Conservation (phyloP, 768 basidiomycete genomes). For the Suillus placidus region DNA sequence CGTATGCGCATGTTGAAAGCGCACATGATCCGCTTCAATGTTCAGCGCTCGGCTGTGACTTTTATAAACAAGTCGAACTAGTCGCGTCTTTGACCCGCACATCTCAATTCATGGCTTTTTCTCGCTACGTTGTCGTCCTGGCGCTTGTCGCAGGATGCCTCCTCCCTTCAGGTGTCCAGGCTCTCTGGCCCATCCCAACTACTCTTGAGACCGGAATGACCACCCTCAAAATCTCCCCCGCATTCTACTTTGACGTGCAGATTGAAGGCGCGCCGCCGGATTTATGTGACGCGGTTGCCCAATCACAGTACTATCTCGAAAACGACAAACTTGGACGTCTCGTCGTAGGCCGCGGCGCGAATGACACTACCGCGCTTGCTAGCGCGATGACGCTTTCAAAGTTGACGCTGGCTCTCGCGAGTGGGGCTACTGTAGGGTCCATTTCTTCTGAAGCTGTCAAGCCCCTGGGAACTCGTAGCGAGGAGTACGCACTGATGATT, state of each 20-base stretch:
- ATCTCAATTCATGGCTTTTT: conserved; percentile 6
- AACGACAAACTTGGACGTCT: conserved; percentile 43
- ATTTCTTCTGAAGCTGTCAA: conserved; percentile 41
- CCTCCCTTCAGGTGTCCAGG: conserved; percentile 8
- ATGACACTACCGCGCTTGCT: conserved; percentile 31
- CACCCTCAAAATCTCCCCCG: conserved; percentile 26
- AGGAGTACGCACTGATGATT: conserved; percentile 46
- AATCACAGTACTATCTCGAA: conserved; percentile 34
- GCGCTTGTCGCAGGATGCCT: conserved; percentile 15
- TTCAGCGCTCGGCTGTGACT: neutral
- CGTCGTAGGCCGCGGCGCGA: conserved; percentile 42
- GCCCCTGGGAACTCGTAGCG: conserved; percentile 41
- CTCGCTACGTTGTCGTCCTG: conserved; percentile 11
- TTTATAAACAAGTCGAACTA: conserved; percentile 3
- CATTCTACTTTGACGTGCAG: conserved; percentile 31
- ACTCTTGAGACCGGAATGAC: conserved; percentile 28
- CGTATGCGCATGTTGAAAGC: neutral
- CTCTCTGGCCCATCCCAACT: conserved; percentile 39
- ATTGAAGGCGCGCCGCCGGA: conserved; percentile 33
- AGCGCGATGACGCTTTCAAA: conserved; percentile 27
- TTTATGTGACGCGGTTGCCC: conserved; percentile 36
- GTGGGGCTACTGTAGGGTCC: conserved; percentile 20
- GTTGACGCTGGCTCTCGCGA: conserved; percentile 30
- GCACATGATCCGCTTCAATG: neutral
- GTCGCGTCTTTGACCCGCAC: neutral